phyloP scores from a whole-genome alignment of 2,329 filamentous ascomycete genomes.

The Xylariomycetidae sp. region DNA sequence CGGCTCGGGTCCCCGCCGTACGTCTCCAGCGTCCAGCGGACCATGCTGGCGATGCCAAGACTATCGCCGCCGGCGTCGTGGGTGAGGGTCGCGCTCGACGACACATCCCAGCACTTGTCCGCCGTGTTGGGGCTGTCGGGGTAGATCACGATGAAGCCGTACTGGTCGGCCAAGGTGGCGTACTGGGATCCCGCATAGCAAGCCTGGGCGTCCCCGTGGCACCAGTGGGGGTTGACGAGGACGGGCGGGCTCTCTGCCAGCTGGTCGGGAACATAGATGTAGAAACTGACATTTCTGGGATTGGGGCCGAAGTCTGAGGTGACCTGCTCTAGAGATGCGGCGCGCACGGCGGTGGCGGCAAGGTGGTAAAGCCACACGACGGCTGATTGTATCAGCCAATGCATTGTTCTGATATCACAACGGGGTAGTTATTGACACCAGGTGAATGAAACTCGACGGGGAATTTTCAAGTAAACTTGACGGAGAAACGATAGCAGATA shows the following conservation, averaged over 20 bases:
- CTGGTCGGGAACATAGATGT: conserved; percentile 43
- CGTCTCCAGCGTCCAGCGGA: conserved; percentile 27
- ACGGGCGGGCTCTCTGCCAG: conserved; percentile 42
- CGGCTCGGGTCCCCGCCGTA: conserved; percentile 28
- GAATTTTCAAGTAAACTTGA: no score
- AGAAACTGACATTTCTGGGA: conserved; percentile 47
- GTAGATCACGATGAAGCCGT: conserved; percentile 34
- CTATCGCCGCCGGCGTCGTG: conserved; percentile 34
- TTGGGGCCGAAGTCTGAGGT: conserved; percentile 37
- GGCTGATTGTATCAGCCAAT: no score
- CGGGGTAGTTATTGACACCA: no score
- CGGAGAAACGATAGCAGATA: no score
- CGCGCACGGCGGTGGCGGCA: no score
- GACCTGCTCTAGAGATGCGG: conserved; percentile 25
- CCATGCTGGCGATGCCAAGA: conserved; percentile 34
- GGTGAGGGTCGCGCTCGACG: conserved; percentile 32
- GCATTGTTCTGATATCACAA: no score
- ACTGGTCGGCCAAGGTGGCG: conserved; percentile 44
- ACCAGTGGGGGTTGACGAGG: conserved; percentile 54
- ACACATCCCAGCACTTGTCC: conserved; percentile 56
- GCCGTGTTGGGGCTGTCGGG: conserved; percentile 28
- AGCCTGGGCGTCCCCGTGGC: conserved; percentile 46
- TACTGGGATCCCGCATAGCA: conserved; percentile 48
- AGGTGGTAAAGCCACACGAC: no score
- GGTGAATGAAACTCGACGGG: no score